Conservation (phyloP, 2,329 filamentous ascomycete genomes). For the Colletotrichum cereale region DNA sequence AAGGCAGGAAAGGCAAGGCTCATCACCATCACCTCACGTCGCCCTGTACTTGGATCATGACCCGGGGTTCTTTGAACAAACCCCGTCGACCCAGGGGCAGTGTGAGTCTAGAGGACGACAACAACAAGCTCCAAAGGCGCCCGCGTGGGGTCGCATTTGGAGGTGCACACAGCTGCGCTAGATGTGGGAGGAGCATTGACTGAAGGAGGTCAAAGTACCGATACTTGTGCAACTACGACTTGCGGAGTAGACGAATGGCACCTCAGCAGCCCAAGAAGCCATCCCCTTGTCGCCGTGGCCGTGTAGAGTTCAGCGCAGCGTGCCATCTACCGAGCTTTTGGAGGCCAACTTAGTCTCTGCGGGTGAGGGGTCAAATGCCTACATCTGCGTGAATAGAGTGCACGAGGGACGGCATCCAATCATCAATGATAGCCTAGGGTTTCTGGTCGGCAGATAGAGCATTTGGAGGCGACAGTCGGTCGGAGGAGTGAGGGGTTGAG, state of each 20-base stretch:
- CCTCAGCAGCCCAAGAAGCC: slow-evolving; percentile 25
- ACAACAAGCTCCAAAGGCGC: slow-evolving; percentile 16
- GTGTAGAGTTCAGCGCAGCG: slow-evolving; percentile 30
- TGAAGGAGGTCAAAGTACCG: slow-evolving; percentile 22
- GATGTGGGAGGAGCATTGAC: slow-evolving; percentile 19
- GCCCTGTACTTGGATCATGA: slow-evolving; percentile 20
- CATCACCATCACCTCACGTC: slow-evolving; percentile 4
- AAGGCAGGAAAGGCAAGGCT: slow-evolving; percentile 12
- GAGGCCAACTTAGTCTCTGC: slow-evolving; percentile 25
- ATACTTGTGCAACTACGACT: slow-evolving; percentile 32
- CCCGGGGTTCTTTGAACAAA: slow-evolving; percentile 17
- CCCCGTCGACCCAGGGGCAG: slow-evolving; percentile 19
- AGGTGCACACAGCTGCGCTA: slow-evolving; percentile 22
- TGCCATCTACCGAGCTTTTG: slow-evolving; percentile 27
- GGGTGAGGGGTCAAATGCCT: slow-evolving; percentile 13
- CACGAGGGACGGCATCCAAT: not conserved
- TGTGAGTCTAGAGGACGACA: not conserved
- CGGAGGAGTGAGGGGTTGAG: slow-evolving; percentile 3
- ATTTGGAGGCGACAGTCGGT: slow-evolving; percentile 11
- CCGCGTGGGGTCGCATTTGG: slow-evolving; percentile 25
- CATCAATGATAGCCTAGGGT: slow-evolving; percentile 1
- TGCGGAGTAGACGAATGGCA: slow-evolving; percentile 30
- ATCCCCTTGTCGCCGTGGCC: slow-evolving; percentile 22
- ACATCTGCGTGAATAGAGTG: slow-evolving; percentile 5
- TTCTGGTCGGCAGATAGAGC: slow-evolving; percentile 3